phyloP scores from a whole-genome alignment of 2,329 filamentous ascomycete genomes.

The Geoglossum cookeanum region DNA sequence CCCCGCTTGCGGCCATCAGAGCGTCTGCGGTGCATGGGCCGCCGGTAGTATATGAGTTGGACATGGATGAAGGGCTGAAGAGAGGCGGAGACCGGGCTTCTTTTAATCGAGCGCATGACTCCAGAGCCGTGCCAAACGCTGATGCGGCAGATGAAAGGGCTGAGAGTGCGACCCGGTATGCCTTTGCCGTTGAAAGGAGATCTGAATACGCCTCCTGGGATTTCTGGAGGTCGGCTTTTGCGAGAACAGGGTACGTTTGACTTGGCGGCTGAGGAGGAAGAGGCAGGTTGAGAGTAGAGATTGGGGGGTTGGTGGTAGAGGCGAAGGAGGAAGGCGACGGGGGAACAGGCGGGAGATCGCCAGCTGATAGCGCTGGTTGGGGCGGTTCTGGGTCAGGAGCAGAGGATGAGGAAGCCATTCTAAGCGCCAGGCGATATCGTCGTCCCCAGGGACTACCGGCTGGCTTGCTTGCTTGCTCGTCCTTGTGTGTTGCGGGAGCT shows the following conservation, averaged over 20 bases:
- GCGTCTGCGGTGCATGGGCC: slow-evolving; percentile 34
- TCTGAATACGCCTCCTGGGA: slow-evolving; percentile 44
- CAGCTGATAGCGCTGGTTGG: slow-evolving; percentile 30
- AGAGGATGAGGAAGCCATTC: neutral
- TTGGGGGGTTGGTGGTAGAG: slow-evolving; percentile 36
- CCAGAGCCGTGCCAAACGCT: slow-evolving; percentile 43
- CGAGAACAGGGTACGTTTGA: slow-evolving; percentile 38
- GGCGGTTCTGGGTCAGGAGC: slow-evolving; percentile 10
- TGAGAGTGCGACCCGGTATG: slow-evolving; percentile 42
- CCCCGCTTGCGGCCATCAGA: slow-evolving; percentile 40
- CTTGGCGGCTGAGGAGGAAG: slow-evolving; percentile 37
- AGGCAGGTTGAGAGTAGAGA: slow-evolving; percentile 37
- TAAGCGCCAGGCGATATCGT: neutral
- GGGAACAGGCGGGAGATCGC: slow-evolving; percentile 40
- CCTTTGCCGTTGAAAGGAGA: slow-evolving; percentile 41
- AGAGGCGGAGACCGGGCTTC: slow-evolving; percentile 43
- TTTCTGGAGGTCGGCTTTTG: slow-evolving; percentile 41
- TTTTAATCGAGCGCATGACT: slow-evolving; percentile 48
- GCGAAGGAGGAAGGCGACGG: slow-evolving; percentile 44
- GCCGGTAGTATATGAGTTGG: slow-evolving; percentile 9
- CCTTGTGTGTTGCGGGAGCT: too few relatives aligned
- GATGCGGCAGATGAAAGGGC: slow-evolving; percentile 41
- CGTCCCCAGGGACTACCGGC: neutral
- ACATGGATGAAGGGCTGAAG: slow-evolving; percentile 16
- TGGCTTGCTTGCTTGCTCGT: too few relatives aligned